phyloP scores from a whole-genome alignment of 495 filamentous ascomycete species.

The Trichoderma reesei region DNA sequence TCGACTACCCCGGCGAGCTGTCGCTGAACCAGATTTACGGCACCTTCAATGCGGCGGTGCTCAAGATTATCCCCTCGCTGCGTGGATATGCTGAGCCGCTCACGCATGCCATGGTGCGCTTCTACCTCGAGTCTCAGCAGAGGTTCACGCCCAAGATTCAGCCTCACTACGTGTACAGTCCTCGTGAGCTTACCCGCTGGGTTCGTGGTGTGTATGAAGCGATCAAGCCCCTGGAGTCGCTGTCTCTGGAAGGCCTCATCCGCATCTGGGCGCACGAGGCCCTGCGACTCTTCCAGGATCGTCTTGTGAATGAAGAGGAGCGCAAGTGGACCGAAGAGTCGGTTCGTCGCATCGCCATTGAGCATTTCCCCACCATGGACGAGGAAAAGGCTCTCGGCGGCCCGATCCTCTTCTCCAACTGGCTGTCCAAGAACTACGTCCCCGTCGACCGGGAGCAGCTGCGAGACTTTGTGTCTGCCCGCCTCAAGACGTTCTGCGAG shows the following conservation, averaged over 20 bases:
- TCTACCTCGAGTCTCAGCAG: conserved; percentile 89
- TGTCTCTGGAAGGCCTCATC: conserved; percentile 84
- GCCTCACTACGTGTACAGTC: conserved; percentile 98
- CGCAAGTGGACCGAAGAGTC: conserved; percentile 87
- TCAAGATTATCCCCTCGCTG: conserved; percentile 94
- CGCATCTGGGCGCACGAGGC: conserved; percentile 98
- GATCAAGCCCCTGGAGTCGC: conserved; percentile 77
- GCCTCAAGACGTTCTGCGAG: conserved; percentile 96
- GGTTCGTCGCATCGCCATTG: conserved; percentile 72
- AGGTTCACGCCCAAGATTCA: conserved; percentile 93
- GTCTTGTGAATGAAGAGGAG: conserved; percentile 88
- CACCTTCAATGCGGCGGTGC: conserved; percentile 90
- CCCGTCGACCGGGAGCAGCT: conserved; percentile 90
- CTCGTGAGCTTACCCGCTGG: conserved; percentile 95
- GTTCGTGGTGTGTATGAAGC: conserved; percentile 95
- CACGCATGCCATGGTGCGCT: conserved; percentile 94
- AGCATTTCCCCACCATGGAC: conserved; percentile 89
- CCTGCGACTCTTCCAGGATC: conserved; percentile 90
- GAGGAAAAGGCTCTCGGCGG: conserved; percentile 79
- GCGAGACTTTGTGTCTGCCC: conserved; percentile 93
- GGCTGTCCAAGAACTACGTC: conserved; percentile 98
- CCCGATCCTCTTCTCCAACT: conserved; percentile 96
- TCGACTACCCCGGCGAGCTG: conserved; percentile 93
- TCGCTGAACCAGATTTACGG: conserved; percentile 96
- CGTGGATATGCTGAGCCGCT: conserved; percentile 88